Conservation (phyloP, 2,329 filamentous ascomycete species). For the Domatiomyces globalis region DNA sequence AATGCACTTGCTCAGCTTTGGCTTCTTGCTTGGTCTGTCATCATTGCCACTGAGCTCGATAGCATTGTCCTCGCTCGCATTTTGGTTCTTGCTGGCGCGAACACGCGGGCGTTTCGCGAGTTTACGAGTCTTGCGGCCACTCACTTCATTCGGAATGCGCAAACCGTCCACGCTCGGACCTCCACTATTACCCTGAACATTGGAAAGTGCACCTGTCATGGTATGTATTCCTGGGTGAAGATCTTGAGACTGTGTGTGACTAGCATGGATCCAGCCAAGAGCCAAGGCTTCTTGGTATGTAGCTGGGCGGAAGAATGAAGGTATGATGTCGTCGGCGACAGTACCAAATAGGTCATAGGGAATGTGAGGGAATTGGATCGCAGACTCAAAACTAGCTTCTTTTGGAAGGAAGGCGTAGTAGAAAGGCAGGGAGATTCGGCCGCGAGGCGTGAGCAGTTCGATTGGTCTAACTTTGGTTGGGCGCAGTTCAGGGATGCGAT, state of each 20-base stretch:
- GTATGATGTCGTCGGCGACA: not conserved
- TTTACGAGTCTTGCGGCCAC: no score
- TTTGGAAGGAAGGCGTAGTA: not conserved
- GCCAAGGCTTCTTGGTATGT: not conserved
- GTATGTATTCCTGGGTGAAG: not conserved
- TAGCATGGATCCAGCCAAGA: not conserved
- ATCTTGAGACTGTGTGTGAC: no score
- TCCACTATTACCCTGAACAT: not conserved
- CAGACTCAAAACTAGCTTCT: not conserved
- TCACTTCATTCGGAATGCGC: no score
- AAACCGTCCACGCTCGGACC: no score
- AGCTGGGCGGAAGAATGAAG: not conserved
- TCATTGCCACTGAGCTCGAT: not conserved
- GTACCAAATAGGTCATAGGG: not conserved
- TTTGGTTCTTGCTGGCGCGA: no score
- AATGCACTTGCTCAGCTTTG: not conserved
- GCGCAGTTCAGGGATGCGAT: not conserved
- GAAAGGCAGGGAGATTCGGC: not conserved
- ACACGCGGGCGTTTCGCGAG: no score
- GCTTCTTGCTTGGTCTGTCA: not conserved
- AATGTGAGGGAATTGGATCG: not conserved
- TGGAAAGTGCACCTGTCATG: not conserved
- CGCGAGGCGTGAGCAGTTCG: not conserved
- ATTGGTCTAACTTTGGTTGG: not conserved
- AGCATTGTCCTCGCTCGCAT: not conserved